These are phyloP conservation scores for Marchantia polymorpha DNA, from an alignment of 225 moss, liverwort and hornwort species.

Conservation along the genomic window DNA sequence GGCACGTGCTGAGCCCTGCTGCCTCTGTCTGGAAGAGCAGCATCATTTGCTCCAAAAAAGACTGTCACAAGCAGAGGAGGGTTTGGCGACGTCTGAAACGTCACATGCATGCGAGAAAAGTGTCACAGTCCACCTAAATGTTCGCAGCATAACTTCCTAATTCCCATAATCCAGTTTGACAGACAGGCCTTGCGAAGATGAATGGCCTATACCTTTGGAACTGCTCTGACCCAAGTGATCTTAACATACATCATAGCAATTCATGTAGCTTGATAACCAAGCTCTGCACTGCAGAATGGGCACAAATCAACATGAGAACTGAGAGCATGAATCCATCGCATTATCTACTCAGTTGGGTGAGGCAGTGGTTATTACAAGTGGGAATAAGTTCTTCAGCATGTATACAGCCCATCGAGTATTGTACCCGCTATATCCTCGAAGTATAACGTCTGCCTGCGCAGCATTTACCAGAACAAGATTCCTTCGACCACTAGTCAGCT, in stretches of 20 bases:
- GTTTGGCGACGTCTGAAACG: constrained; percentile 22
- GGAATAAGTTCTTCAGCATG: constrained; percentile 42
- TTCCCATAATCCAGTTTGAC: neutral
- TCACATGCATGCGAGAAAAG: neutral
- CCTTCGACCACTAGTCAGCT: neutral
- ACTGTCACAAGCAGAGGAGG: constrained; percentile 42
- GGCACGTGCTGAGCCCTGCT: constrained; percentile 28
- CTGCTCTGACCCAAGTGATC: neutral
- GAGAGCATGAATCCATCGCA: neutral
- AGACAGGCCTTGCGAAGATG: neutral
- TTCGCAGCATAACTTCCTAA: too few relatives aligned
- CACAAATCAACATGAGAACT: neutral
- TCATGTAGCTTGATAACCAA: too few relatives aligned
- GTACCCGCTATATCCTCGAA: constrained; percentile 48
- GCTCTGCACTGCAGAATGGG: neutral
- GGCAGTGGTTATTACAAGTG: constrained; percentile 19
- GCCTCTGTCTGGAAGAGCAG: constrained; percentile 32
- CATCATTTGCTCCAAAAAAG: constrained; percentile 51
- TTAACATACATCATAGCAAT: neutral
- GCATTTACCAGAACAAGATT: neutral
- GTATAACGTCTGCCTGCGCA: constrained; percentile 38
- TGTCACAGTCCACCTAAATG: neutral
- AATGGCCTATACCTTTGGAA: neutral
- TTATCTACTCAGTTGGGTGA: neutral
- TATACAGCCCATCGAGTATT: constrained; percentile 39